These are phyloP conservation scores for Lachancea quebecensis DNA, from an alignment of 805 yeast species.

Conservation along the genomic window DNA sequence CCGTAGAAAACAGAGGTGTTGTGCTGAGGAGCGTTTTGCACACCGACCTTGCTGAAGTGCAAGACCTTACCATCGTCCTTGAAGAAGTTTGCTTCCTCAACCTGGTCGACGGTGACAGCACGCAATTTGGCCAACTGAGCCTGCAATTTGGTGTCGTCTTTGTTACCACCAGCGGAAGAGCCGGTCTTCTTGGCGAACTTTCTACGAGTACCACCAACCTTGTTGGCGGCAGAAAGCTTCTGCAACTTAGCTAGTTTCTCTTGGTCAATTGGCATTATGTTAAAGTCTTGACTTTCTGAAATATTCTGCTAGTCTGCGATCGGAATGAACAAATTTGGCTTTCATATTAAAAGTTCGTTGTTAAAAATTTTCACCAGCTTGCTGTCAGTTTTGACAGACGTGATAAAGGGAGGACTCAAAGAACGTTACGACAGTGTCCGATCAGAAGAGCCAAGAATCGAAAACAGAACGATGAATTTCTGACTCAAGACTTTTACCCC, in stretches of 20 bases:
- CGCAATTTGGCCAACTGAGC: constrained; percentile 81
- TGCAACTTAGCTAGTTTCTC: constrained; percentile 90
- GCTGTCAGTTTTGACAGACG: constrained; percentile 1
- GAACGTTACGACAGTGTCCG: neutral
- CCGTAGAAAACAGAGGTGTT: constrained; percentile 95
- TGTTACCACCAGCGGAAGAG: constrained; percentile 47
- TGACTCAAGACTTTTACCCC: too few species aligned
- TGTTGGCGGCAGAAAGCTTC: constrained; percentile 65
- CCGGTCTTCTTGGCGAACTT: constrained; percentile 70
- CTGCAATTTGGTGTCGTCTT: constrained; percentile 87
- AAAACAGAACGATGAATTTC: neutral
- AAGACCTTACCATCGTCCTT: constrained; percentile 92
- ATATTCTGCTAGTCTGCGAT: neutral
- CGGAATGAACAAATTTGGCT: too few species aligned
- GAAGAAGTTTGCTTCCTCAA: constrained; percentile 97
- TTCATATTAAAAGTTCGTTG: neutral
- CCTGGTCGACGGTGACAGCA: constrained; percentile 80
- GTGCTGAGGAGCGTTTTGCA: constrained; percentile 83
- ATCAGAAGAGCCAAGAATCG: neutral
- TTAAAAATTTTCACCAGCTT: constrained; percentile 2
- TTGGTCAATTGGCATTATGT: constrained; percentile 79
- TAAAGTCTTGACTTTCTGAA: neutral
- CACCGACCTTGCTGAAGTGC: constrained; percentile 94
- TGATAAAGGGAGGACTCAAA: neutral
- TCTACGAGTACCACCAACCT: constrained; percentile 85